Evolutionary conservation across 2,329 filamentous ascomycete genomes (phyloP), one percentile per base, ranked within the genome.

Genomic region (Sporothrix inflata): DNA sequence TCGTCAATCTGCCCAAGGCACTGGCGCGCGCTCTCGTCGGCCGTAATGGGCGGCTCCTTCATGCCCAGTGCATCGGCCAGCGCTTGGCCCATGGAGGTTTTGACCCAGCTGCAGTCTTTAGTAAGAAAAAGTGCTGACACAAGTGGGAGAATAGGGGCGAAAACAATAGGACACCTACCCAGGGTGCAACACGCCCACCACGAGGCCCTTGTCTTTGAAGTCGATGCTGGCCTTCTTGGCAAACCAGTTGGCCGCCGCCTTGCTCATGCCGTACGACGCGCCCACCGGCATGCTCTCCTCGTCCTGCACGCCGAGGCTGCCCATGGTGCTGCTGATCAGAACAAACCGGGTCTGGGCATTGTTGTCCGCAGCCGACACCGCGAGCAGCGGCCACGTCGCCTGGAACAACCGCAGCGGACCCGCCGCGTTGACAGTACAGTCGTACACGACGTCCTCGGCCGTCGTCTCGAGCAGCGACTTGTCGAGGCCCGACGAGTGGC

Each of bases 171-270:
- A 16, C 8, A 76, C 77, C 72, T 51, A 79, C 77, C 78, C 78
- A 53, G 78, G 78, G 74, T 79, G 78, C 47, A 79, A 8, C 27
- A 77, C 53, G 57, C 77, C 77, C 1, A 77, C 78, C 34, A 75
- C 57, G 55, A 79, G 49, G 27, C 75, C 76, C 49, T 73, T 53
- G 4, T 51, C 74, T 67, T 72, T 70, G 38, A 69, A 74, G 45
- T 72, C 67, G 55, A 69, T 71, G 19, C 74, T 74, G 11, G 77
- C 61, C 75, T 77, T 78, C 74, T 73, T 75, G 19, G 73, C 76
- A 72, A 76, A 78, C 71, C 73, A 79, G 45, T 78, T 78, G 61
- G 74, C 75, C 30, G 77, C 78, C 7, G 77, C 78, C 73, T 79
- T 79, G 72, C 76, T 77, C 76, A 79, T 76, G 21, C 78, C 77